Conservation (phyloP, 495 filamentous ascomycete genomes). For the Eremomyces bilateralis region DNA sequence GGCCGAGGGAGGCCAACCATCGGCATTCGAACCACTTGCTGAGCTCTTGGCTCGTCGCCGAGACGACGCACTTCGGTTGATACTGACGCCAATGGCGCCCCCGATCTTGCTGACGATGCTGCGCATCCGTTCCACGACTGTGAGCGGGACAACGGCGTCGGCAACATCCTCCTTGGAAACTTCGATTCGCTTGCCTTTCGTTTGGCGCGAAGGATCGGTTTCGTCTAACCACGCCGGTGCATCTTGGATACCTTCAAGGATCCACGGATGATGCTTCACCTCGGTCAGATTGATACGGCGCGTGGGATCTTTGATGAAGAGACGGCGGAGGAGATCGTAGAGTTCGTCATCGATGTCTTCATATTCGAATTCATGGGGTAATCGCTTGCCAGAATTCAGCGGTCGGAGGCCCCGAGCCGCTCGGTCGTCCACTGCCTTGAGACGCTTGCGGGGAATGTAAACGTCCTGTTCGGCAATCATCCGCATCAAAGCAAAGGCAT, state of each 20-base stretch:
- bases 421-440: slow-evolving; percentile 51
- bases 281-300: slow-evolving; percentile 76
- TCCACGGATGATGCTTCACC: slow-evolving; percentile 93
- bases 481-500: slow-evolving; percentile 76
- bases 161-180: slow-evolving; percentile 80
- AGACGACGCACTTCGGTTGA: slow-evolving; percentile 2
- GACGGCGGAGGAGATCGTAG: slow-evolving; percentile 53
- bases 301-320: slow-evolving; percentile 74
- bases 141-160: slow-evolving; percentile 71
- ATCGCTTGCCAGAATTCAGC: slow-evolving; percentile 28
- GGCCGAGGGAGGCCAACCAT: slow-evolving; percentile 6
- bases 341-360: slow-evolving; percentile 72
- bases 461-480: slow-evolving; percentile 78
- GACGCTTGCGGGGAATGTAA: slow-evolving; percentile 60
- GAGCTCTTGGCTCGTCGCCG: slow-evolving; percentile 7
- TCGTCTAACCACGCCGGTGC: slow-evolving; percentile 71
- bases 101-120: slow-evolving; percentile 35
- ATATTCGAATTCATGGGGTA: slow-evolving; percentile 51
- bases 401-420: slow-evolving; percentile 14
- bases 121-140: slow-evolving; percentile 54
- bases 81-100: slow-evolving; percentile 13
- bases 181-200: slow-evolving; percentile 74
- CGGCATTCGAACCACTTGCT: slow-evolving; percentile 10
- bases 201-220: slow-evolving; percentile 64
- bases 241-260: slow-evolving; percentile 58